Evolutionary conservation across 306 rosid genomes (phyloP).

Genomic region (Lathyrus sativus): DNA sequence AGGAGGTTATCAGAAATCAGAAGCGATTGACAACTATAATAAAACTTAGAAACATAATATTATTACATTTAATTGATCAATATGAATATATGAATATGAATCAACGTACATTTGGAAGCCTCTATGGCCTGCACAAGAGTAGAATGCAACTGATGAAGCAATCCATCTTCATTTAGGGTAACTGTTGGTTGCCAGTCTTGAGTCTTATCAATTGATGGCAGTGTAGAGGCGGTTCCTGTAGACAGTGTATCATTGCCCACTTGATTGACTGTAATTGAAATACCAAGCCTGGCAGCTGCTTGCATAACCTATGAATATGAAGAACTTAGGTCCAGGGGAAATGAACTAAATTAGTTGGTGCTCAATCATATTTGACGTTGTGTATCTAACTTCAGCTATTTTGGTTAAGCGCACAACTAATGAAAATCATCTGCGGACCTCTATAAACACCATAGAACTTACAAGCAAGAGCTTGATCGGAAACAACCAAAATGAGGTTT

Average conservation of each 20-base stretch:
- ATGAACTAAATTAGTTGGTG: slow-evolving; percentile 29
- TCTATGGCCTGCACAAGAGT: slow-evolving; percentile 77
- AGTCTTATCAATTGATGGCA: slow-evolving; percentile 62
- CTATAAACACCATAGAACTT: slow-evolving; percentile 1
- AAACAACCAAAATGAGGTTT: background rate
- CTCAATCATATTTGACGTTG: slow-evolving; percentile 12
- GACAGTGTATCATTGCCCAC: slow-evolving; percentile 67
- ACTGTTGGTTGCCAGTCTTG: slow-evolving; percentile 84
- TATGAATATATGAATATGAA: slow-evolving; percentile 28
- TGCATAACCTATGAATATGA: slow-evolving; percentile 65
- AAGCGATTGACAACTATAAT: slow-evolving; percentile 32
- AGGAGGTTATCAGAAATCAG: slow-evolving; percentile 31
- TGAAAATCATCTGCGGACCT: slow-evolving; percentile 27
- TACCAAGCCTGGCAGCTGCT: slow-evolving; percentile 79
- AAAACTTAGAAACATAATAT: slow-evolving; percentile 18
- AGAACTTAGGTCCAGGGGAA: slow-evolving; percentile 28
- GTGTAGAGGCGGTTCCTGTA: slow-evolving; percentile 53
- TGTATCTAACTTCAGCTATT: slow-evolving; percentile 23
- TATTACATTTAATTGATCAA: slow-evolving; percentile 29
- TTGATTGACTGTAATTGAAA: slow-evolving; percentile 70
- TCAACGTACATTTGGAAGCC: slow-evolving; percentile 65
- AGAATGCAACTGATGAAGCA: slow-evolving; percentile 82
- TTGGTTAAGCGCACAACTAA: slow-evolving; percentile 1
- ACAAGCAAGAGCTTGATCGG: slow-evolving; percentile 10
- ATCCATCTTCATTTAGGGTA: slow-evolving; percentile 82